Conservation (phyloP, 192 early-diverging fungal genomes). For the Umbelopsis isabellina region DNA sequence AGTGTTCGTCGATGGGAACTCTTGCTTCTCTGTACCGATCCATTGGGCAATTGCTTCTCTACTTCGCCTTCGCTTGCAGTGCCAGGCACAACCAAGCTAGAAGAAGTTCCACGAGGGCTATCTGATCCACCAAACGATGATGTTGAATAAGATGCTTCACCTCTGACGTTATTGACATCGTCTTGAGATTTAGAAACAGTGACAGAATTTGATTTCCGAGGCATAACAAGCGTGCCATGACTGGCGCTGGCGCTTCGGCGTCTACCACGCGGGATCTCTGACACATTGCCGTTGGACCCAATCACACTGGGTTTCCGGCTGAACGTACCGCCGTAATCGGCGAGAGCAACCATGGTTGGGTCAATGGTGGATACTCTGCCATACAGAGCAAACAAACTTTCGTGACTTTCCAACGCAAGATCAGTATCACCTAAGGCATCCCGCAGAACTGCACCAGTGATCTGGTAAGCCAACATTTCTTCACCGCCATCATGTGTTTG, state of each 20-base stretch:
- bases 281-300: constrained; percentile 21
- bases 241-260: constrained; percentile 29
- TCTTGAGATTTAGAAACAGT: constrained; percentile 27
- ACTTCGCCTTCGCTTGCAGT: constrained; percentile 7
- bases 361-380: constrained; percentile 51
- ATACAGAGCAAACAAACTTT: constrained; percentile 66
- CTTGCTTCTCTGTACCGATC: neutral
- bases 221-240: neutral
- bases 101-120: constrained; percentile 10
- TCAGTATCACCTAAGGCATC: constrained; percentile 56
- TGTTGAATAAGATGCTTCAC: neutral
- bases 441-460: constrained; percentile 62
- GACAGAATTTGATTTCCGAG: neutral
- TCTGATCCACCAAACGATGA: neutral
- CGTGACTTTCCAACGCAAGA: constrained; percentile 54
- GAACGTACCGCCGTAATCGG: constrained; percentile 35
- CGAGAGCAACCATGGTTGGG: constrained; percentile 24
- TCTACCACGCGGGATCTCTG: neutral
- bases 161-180: constrained; percentile 18
- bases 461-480: constrained; percentile 60
- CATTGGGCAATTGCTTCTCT: neutral
- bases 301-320: constrained; percentile 26
- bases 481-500: constrained; percentile 54
- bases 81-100: neutral
- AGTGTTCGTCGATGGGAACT: constrained; percentile 20